phyloP scores from a whole-genome alignment of 352 stramenopile species.

The Phytophthora idaei region DNA sequence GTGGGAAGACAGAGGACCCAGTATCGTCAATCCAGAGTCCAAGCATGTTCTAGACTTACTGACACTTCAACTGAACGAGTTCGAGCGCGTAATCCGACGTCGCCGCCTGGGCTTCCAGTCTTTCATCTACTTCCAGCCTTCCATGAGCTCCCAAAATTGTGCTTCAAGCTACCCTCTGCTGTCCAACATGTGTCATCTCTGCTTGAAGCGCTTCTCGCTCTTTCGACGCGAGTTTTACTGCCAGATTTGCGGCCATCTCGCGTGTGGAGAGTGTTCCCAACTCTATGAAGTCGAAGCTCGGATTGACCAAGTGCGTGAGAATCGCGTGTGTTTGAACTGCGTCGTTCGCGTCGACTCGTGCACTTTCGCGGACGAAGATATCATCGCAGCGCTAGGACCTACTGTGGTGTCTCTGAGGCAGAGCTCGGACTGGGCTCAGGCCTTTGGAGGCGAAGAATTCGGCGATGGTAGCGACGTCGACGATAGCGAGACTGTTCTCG shows the following conservation, averaged over 20 bases:
- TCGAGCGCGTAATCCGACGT: constrained; percentile 63
- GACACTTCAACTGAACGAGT: constrained; percentile 44
- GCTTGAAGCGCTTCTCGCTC: constrained; percentile 42
- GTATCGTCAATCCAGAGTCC: constrained; percentile 54
- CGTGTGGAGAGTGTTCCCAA: constrained; percentile 49
- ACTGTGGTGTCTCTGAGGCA: constrained; percentile 40
- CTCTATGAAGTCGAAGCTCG: constrained; percentile 53
- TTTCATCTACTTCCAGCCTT: constrained; percentile 54
- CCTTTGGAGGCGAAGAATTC: constrained; percentile 4
- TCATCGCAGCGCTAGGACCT: constrained; percentile 45
- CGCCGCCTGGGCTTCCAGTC: constrained; percentile 71
- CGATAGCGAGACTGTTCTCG: background rate
- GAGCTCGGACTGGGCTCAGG: constrained; percentile 26
- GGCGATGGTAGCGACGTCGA: constrained; percentile 20
- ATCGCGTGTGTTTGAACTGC: constrained; percentile 51
- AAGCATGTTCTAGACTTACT: constrained; percentile 52
- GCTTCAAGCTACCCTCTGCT: constrained; percentile 20
- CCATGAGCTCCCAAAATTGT: constrained; percentile 20
- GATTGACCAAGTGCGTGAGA: constrained; percentile 47
- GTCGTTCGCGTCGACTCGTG: constrained; percentile 53
- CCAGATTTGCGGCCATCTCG: constrained; percentile 52
- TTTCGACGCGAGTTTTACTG: constrained; percentile 53
- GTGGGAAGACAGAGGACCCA: constrained; percentile 16
- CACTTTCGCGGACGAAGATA: constrained; percentile 52
- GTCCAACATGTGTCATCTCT: constrained; percentile 38